phyloP scores from a whole-genome alignment of 768 basidiomycete genomes.

The Leccinum pellstonianum region DNA sequence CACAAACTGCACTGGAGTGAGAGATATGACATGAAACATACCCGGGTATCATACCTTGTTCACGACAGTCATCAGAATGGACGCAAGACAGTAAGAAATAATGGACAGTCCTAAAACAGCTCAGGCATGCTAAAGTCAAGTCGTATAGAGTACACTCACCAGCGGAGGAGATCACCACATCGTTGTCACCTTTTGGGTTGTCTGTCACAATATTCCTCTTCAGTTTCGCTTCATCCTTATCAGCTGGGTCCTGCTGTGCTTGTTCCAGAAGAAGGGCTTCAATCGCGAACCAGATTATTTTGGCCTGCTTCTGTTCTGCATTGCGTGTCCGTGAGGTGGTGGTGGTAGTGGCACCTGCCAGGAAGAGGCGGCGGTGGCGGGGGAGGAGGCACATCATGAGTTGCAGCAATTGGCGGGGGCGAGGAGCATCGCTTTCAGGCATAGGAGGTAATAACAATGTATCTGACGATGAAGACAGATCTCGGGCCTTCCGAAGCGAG shows the following conservation, averaged over 20 bases:
- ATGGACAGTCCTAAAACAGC: constrained; percentile 69
- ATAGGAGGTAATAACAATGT: too few species aligned
- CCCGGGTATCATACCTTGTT: constrained; percentile 69
- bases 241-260: constrained; percentile 14
- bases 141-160: constrained; percentile 17
- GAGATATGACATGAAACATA: background rate
- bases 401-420: too few species aligned
- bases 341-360: too few species aligned
- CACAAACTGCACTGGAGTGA: constrained; percentile 62
- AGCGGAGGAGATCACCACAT: constrained; percentile 18
- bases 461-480: too few species aligned
- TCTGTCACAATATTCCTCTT: constrained; percentile 51
- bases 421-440: too few species aligned
- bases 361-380: too few species aligned
- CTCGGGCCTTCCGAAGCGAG: too few species aligned
- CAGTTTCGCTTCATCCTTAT: constrained; percentile 48
- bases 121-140: background rate
- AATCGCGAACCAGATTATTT: too few species aligned
- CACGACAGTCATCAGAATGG: constrained; percentile 94
- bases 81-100: constrained; percentile 85
- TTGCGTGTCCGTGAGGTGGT: too few species aligned
- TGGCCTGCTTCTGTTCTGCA: too few species aligned
- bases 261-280: too few species aligned
- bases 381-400: too few species aligned
- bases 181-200: constrained; percentile 21